These are phyloP conservation scores for Pichia terricola DNA, from an alignment of 1,139 yeast species.

Conservation along the genomic window DNA sequence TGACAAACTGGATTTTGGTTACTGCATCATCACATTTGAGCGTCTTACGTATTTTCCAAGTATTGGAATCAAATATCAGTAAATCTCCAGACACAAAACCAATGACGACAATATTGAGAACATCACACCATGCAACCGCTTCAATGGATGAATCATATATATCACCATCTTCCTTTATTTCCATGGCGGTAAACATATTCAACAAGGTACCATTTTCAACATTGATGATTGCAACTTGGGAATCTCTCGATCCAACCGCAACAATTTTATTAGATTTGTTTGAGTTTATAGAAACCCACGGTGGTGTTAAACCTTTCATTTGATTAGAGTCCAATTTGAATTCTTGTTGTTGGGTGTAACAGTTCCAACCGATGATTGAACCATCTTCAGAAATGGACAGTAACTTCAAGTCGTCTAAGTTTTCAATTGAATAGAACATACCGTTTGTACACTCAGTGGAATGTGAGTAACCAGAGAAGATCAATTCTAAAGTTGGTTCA, in stretches of 20 bases:
- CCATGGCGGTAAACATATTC: conserved; percentile 55
- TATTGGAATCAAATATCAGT: conserved; percentile 67
- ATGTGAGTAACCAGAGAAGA: conserved; percentile 77
- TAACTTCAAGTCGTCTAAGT: conserved; percentile 53
- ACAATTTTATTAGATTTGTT: conserved; percentile 38
- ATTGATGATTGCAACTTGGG: conserved; percentile 68
- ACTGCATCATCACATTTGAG: conserved; percentile 70
- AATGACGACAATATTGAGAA: conserved; percentile 60
- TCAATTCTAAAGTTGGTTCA: conserved; percentile 52
- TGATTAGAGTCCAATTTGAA: conserved; percentile 55
- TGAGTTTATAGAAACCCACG: conserved; percentile 69
- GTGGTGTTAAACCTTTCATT: conserved; percentile 64
- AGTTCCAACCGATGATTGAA: conserved; percentile 80
- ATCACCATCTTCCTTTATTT: conserved; percentile 50
- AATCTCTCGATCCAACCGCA: conserved; percentile 79
- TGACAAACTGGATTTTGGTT: conserved; percentile 66
- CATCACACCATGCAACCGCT: conserved; percentile 72
- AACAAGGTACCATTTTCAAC: conserved; percentile 64
- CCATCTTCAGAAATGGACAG: conserved; percentile 87
- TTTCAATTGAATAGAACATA: conserved; percentile 53
- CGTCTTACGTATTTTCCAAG: conserved; percentile 77
- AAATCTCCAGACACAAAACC: conserved; percentile 89
- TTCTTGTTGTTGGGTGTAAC: conserved; percentile 60
- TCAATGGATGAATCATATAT: conserved; percentile 76
- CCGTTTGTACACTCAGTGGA: conserved; percentile 74